Base-by-base conservation (phyloP, 2,329 filamentous ascomycete genomes). In the Intubia oerlemansii region DNA sequence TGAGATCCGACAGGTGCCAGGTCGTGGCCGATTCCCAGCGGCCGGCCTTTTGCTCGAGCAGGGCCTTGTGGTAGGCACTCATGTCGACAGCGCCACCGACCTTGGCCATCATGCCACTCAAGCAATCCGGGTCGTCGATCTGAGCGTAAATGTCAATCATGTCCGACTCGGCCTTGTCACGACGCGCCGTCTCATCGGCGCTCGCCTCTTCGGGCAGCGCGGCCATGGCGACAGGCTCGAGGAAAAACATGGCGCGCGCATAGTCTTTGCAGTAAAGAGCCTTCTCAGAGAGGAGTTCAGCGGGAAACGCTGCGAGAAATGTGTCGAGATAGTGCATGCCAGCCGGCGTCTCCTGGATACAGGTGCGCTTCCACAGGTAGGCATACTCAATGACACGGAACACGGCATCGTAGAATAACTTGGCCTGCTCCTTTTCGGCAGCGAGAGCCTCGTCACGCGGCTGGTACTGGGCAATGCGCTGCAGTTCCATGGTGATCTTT, bases 261-360 rank as follows among this genome's bases (percentile, higher is more conserved):
- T 85, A 95, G 7, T 90, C 88, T 34, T 79, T 80, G 50, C 85
- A 95, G 43, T 93, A 79, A n/a, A 92, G 68, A 8, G 88, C 84
- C 38, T 85, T 68, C 38, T 70, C 66, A 6, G 88, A 82, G 13
- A 69, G 57, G 13, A 93, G 50, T 28, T 92, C 65, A 0, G 64
- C 59, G 31, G 90, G 78, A 4, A 95, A 77, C 8, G 62, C 52
- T 31, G 58, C 52, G 12, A 76, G 46, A 10, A 62, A 50, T 7
- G 40, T 56, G 47, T 55, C 59, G 32, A 62, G 64, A 41, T 46
- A 58, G 33, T 47, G 47, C 38, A 57, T 48, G 14, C 32, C 34
- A 56, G 57, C 56, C 12, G 44, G 40, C 30, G 67, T 66, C 46
- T 80, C 90, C 41, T 92, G 81, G 15, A 90, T 55, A 82, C 85